phyloP scores from a whole-genome alignment of 1,284 basidiomycete species.

The Omphalotus olearius region DNA sequence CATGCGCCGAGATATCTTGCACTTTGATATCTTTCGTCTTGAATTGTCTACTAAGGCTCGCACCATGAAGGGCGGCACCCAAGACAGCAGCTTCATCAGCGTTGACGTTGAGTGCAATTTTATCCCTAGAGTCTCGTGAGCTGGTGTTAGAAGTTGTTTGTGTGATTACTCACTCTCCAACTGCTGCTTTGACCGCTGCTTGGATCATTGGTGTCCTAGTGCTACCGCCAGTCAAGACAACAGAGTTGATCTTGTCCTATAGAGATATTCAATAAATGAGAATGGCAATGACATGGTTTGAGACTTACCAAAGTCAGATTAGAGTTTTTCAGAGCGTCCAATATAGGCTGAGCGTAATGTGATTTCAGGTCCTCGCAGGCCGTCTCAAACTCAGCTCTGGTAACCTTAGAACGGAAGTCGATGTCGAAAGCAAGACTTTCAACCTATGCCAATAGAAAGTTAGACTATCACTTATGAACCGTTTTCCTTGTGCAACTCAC shows the following conservation, averaged over 20 bases:
- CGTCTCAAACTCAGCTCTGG: slow-evolving; percentile 76
- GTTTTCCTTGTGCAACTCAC: slow-evolving; percentile 36
- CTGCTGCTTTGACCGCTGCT: slow-evolving; percentile 67
- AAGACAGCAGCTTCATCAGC: slow-evolving; percentile 96
- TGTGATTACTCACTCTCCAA: slow-evolving; percentile 60
- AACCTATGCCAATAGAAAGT: slow-evolving; percentile 40
- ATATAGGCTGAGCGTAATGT: slow-evolving; percentile 71
- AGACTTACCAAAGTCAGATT: slow-evolving; percentile 58
- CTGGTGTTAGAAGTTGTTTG: background rate
- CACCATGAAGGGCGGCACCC: slow-evolving; percentile 89
- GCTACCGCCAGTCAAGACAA: slow-evolving; percentile 89
- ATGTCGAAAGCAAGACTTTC: slow-evolving; percentile 90
- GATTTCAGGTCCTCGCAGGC: slow-evolving; percentile 59
- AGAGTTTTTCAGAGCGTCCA: slow-evolving; percentile 71
- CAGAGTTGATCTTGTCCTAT: slow-evolving; percentile 76
- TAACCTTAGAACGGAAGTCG: slow-evolving; percentile 82
- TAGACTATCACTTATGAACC: slow-evolving; percentile 5
- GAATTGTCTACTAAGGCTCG: slow-evolving; percentile 86
- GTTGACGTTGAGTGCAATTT: slow-evolving; percentile 93
- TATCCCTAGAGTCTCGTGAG: slow-evolving; percentile 40
- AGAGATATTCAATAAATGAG: background rate
- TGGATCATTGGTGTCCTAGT: slow-evolving; percentile 94
- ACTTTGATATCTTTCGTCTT: slow-evolving; percentile 94
- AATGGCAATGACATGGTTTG: background rate
- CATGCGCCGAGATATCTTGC: slow-evolving; percentile 67